Conservation (phyloP, 768 basidiomycete genomes). For the Termitomyces sp. region DNA sequence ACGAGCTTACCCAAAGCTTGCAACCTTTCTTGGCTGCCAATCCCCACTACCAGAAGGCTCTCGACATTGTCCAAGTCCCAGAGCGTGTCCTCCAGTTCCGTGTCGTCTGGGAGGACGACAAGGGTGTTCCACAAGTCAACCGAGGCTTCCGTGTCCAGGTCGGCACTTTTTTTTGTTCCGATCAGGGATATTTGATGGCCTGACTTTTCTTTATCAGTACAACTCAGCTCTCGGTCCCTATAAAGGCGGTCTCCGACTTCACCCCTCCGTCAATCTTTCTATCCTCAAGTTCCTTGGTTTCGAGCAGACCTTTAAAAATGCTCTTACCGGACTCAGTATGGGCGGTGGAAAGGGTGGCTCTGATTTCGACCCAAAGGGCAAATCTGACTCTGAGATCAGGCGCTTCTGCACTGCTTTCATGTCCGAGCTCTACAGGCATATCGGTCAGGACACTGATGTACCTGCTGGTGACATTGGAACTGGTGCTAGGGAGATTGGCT, state of each 20-base stretch:
- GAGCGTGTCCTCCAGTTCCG: slow-evolving; percentile 63
- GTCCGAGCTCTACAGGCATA: slow-evolving; percentile 68
- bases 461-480: slow-evolving; percentile 74
- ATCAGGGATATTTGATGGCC: not conserved
- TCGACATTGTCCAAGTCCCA: slow-evolving; percentile 56
- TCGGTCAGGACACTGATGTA: slow-evolving; percentile 71
- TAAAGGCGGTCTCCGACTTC: slow-evolving; percentile 75
- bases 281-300: slow-evolving; percentile 84
- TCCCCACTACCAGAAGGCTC: slow-evolving; percentile 62
- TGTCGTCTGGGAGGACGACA: slow-evolving; percentile 73
- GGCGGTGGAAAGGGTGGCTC: slow-evolving; percentile 77
- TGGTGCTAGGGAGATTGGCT: slow-evolving; percentile 71
- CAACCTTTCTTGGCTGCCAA: slow-evolving; percentile 59
- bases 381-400: slow-evolving; percentile 68
- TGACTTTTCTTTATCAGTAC: slow-evolving; percentile 34
- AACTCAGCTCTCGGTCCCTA: slow-evolving; percentile 77
- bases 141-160: slow-evolving; percentile 72
- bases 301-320: slow-evolving; percentile 81
- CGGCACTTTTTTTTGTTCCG: slow-evolving; percentile 9
- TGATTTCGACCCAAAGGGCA: slow-evolving; percentile 82
- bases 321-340: slow-evolving; percentile 71
- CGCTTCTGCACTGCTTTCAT: slow-evolving; percentile 71
- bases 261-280: slow-evolving; percentile 75
- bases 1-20: slow-evolving; percentile 62
- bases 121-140: slow-evolving; percentile 61